A percentile compares a stretch with the other conserved stretches of the same genome.
Evolutionary conservation across 805 yeast species (phyloP).

Genomic region (Metschnikowia gruessii): DNA sequence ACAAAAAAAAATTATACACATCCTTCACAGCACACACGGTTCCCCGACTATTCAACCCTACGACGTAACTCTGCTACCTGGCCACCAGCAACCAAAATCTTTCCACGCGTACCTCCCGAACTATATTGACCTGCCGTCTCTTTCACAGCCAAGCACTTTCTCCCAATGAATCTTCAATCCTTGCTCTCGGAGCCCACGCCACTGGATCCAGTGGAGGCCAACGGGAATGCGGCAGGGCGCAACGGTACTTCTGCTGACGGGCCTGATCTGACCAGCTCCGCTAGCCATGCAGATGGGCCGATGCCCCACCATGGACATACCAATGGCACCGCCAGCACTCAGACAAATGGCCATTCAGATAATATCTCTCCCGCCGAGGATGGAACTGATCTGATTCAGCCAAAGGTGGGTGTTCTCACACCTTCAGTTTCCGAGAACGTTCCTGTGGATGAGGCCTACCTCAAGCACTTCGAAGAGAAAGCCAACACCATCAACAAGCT

Average conservation of each 20-base stretch:
- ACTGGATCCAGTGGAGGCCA: constrained; percentile 2
- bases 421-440: background rate
- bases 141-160: background rate
- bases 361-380: background rate
- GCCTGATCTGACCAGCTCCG: background rate
- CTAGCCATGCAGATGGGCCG: background rate
- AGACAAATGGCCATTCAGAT: background rate
- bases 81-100: background rate
- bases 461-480: constrained; percentile 14
- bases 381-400: background rate
- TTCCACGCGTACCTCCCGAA: background rate
- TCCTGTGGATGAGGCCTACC: constrained; percentile 11
- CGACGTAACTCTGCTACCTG: background rate
- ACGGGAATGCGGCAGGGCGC: background rate
- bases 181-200: constrained; percentile 19
- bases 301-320: constrained; percentile 2
- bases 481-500: constrained; percentile 15
- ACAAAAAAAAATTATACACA: constrained; percentile 13
- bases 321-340: background rate
- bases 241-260: background rate
- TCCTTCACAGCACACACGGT: constrained; percentile 6
- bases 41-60: background rate
- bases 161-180: constrained; percentile 21
- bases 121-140: too few species aligned
- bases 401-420: background rate